phyloP scores from a whole-genome alignment of 1,284 basidiomycete genomes.

The Chalciporus sp. region DNA sequence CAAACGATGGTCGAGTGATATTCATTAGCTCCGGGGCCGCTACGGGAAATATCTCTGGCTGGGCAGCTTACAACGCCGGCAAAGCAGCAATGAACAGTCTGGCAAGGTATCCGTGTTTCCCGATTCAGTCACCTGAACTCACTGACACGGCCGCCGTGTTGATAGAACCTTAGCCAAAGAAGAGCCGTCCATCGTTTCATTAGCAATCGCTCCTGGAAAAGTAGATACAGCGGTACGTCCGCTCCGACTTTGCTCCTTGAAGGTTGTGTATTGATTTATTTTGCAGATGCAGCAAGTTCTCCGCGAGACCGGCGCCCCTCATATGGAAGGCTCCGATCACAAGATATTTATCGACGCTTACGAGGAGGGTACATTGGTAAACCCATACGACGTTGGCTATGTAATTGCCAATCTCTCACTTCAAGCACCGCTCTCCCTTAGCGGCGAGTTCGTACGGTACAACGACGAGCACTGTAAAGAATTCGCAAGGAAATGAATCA shows the following conservation, averaged over 20 bases:
- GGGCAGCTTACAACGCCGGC: conserved; percentile 79
- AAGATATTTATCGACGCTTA: conserved; percentile 63
- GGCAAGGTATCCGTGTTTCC: conserved; percentile 50
- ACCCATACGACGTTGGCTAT: conserved; percentile 70
- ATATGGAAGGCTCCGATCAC: conserved; percentile 57
- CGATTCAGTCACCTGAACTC: neutral
- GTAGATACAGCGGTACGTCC: conserved; percentile 69
- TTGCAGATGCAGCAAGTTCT: conserved; percentile 70
- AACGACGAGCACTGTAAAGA: conserved; percentile 61
- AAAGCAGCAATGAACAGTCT: conserved; percentile 89
- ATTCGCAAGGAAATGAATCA: conserved; percentile 44
- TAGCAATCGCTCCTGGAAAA: conserved; percentile 84
- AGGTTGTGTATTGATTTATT: conserved; percentile 1
- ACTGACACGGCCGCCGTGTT: conserved; percentile 9
- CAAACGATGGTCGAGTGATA: conserved; percentile 66
- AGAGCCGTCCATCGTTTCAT: conserved; percentile 70
- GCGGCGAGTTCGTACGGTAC: conserved; percentile 79
- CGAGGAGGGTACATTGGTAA: conserved; percentile 64
- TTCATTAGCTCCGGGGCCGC: conserved; percentile 86
- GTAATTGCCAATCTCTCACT: conserved; percentile 74
- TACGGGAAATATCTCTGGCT: conserved; percentile 62
- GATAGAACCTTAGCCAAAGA: conserved; percentile 80
- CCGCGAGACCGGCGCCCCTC: conserved; percentile 45
- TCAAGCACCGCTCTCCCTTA: conserved; percentile 56
- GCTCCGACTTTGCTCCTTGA: neutral